Evolutionary conservation across 495 filamentous ascomycete genomes (phyloP).

Genomic region (Massariosphaeria phaeospora): DNA sequence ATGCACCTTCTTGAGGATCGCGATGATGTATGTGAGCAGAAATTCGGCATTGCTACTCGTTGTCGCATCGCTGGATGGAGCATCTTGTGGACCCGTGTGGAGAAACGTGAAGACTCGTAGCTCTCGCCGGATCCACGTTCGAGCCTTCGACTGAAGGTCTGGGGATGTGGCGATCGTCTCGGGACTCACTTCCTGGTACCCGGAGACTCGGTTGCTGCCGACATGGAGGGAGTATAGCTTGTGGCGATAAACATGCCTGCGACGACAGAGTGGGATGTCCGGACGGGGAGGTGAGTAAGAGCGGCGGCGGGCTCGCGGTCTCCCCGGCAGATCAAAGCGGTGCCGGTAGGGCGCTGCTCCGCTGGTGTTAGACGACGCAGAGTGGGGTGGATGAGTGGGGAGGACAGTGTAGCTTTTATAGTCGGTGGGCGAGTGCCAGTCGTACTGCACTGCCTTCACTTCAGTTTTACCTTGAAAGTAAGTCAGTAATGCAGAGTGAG

Average conservation of each 20-base stretch:
- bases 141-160: conserved; percentile 72
- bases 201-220: conserved; percentile 74
- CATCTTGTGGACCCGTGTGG: conserved; percentile 1
- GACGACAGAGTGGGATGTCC: conserved; percentile 59
- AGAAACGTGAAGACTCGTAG: conserved; percentile 77
- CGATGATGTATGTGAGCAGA: conserved; percentile 80
- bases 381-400: conserved; percentile 40
- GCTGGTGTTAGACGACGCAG: no score
- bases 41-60: conserved; percentile 77
- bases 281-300: conserved; percentile 25
- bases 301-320: conserved; percentile 4
- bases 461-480: conserved; percentile 55
- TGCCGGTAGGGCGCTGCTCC: neutral
- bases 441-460: conserved; percentile 64
- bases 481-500: neutral
- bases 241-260: conserved; percentile 71
- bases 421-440: conserved; percentile 49
- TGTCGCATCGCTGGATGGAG: conserved; percentile 23
- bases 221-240: conserved; percentile 78
- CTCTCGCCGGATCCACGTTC: conserved; percentile 83
- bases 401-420: conserved; percentile 52
- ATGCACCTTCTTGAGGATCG: conserved; percentile 85
- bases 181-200: conserved; percentile 71
- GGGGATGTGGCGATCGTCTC: conserved; percentile 57
- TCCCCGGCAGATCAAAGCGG: conserved; percentile 1